Percentiles rank a stretch among this genome's conserved stretches.
Evolutionary conservation across 129 eudicot species (phyloP).

Genomic region (Scalesia atractyloides): DNA sequence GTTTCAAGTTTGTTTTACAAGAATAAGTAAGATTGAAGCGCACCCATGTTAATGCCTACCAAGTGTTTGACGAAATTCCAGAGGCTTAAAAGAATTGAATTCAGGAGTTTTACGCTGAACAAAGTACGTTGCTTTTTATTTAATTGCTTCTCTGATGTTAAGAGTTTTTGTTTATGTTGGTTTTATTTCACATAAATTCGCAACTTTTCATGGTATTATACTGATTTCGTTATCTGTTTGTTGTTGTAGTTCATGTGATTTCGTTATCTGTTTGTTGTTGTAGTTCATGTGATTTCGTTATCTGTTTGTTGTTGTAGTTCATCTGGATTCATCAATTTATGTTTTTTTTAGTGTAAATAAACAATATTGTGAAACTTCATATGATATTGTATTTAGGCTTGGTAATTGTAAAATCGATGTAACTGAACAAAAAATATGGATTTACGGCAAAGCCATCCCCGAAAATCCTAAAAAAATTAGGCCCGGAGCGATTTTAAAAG

Average conservation of each 20-base stretch:
- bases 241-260: conserved; percentile 1
- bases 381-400: too few species aligned
- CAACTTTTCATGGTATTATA: background rate
- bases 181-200: background rate
- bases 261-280: background rate
- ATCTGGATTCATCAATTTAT: background rate
- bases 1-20: background rate
- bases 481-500: too few species aligned
- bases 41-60: conserved; percentile 16
- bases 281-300: background rate
- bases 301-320: background rate
- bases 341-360: too few species aligned
- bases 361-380: too few species aligned
- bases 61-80: conserved; percentile 24
- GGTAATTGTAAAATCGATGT: too few species aligned
- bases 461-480: too few species aligned
- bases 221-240: background rate
- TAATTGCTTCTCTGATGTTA: background rate
- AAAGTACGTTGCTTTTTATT: conserved; percentile 19
- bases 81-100: conserved; percentile 6
- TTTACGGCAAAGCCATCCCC: too few species aligned
- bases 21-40: conserved; percentile 4
- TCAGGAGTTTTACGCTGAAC: background rate
- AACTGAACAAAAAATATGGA: too few species aligned
- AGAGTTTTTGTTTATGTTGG: background rate